Evolutionary conservation across 768 basidiomycete genomes (phyloP).

Genomic region (Trametes maxima): DNA sequence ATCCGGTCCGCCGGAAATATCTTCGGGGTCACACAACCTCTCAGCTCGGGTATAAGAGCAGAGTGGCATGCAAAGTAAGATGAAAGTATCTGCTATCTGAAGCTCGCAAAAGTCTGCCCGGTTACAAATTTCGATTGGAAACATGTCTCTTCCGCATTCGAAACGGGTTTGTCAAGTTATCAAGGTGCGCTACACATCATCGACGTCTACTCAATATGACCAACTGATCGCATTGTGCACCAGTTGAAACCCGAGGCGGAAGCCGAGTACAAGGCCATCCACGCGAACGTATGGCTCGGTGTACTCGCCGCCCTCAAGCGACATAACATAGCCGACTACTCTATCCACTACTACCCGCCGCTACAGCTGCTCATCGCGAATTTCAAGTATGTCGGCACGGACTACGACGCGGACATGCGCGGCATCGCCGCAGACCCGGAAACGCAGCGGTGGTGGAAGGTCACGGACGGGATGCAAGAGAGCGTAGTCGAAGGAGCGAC

Average conservation of each 20-base stretch:
- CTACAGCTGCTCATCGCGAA: conserved; percentile 72
- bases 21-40: conserved; percentile 13
- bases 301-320: conserved; percentile 64
- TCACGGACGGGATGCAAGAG: conserved; percentile 80
- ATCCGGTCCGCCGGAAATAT: conserved; percentile 1
- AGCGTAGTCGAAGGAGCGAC: conserved; percentile 69
- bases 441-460: conserved; percentile 76
- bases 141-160: conserved; percentile 35
- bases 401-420: conserved; percentile 70
- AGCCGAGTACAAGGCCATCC: conserved; percentile 58
- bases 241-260: conserved; percentile 58
- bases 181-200: conserved; percentile 44
- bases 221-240: background rate
- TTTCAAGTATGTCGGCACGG: conserved; percentile 71
- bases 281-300: conserved; percentile 66
- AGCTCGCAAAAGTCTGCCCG: background rate
- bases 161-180: conserved; percentile 76
- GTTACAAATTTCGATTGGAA: background rate
- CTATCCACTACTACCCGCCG: conserved; percentile 68
- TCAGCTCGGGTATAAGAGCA: background rate
- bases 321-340: conserved; percentile 73
- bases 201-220: background rate
- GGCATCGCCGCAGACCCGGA: conserved; percentile 62
- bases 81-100: background rate
- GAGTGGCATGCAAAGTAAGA: background rate